Evolutionary conservation across 208 protist species (phyloP), one percentile per base, ranked within the genome.

Genomic region (Acanthamoeba sp.): DNA sequence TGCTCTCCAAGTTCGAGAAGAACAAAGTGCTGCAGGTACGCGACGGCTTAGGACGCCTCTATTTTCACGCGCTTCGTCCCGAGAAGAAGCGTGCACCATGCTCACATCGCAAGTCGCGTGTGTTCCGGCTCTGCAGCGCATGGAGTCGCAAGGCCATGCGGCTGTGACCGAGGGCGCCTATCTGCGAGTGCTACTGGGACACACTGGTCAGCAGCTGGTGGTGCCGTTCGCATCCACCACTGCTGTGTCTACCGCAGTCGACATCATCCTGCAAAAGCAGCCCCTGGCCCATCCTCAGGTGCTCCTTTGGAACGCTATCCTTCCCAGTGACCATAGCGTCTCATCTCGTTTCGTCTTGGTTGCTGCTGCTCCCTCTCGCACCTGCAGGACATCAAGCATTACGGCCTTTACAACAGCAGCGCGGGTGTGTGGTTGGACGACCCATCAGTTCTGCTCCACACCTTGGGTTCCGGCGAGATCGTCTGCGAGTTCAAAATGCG

Each of bases 1-100:
- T 91, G 85, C 45, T 91, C n/a, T 71, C 52, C 34, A 91, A 69
- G 59, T 69, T 73, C 48, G 85, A 91, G 85, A 62, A 91, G 57
- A 59, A 91, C 10, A 91, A 91, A 69, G 55, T 91, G 55, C 45
- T 91, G 22, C 52, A 91, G 85, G 85, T 91, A 29, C 69, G 34
- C 36, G 66, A 62, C 55, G n/a, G n/a, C n/a, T n/a, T n/a, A n/a
- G n/a, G n/a, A n/a, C n/a, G n/a, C n/a, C n/a, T n/a, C n/a, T n/a
- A n/a, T n/a, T n/a, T n/a, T n/a, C n/a, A n/a, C n/a, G n/a, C n/a
- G n/a, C n/a, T n/a, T n/a, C n/a, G n/a, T n/a, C n/a, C n/a, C n/a
- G n/a, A n/a, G n/a, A n/a, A n/a, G n/a, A n/a, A n/a, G n/a, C n/a
- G n/a, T n/a, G n/a, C n/a, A n/a, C n/a, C n/a, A n/a, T n/a, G n/a